These are phyloP conservation scores for Phyllosticta ampelicida DNA, from an alignment of 2,329 filamentous ascomycete species.

Conservation along the genomic window DNA sequence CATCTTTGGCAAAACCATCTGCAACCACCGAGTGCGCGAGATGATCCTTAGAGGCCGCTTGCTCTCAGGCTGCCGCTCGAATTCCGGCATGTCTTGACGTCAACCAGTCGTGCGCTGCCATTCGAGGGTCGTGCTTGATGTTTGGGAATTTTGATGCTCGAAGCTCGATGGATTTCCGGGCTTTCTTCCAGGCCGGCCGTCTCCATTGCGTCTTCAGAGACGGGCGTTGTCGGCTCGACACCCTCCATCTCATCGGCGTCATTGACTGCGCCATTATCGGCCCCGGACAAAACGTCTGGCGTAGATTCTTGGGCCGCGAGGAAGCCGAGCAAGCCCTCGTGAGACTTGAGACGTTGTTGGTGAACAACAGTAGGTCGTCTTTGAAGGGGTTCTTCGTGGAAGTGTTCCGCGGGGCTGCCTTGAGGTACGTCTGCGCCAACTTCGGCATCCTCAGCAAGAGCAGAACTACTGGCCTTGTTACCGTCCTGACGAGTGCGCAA, in stretches of 20 bases:
- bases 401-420: conserved; percentile 1
- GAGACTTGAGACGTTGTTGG: conserved; percentile 47
- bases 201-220: conserved; percentile 18
- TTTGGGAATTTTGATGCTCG: conserved; percentile 56
- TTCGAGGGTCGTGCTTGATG: conserved; percentile 62
- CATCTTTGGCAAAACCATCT: background rate
- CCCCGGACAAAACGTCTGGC: background rate
- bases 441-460: conserved; percentile 22
- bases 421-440: conserved; percentile 36
- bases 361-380: conserved; percentile 52
- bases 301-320: conserved; percentile 15
- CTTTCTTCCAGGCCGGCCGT: conserved; percentile 20
- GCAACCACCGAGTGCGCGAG: background rate
- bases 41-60: background rate
- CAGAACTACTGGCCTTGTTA: conserved; percentile 34
- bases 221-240: conserved; percentile 24
- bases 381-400: background rate
- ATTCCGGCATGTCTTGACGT: conserved; percentile 35
- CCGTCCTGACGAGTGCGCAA: conserved; percentile 18
- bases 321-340: conserved; percentile 48
- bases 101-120: conserved; percentile 62
- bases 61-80: conserved; percentile 15
- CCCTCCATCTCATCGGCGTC: conserved; percentile 23
- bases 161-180: conserved; percentile 49
- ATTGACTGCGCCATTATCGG: conserved; percentile 15